Percentiles rank a stretch among this genome's conserved stretches.
Conservation (phyloP, 441 rosid species). For the Kokia cookei region DNA sequence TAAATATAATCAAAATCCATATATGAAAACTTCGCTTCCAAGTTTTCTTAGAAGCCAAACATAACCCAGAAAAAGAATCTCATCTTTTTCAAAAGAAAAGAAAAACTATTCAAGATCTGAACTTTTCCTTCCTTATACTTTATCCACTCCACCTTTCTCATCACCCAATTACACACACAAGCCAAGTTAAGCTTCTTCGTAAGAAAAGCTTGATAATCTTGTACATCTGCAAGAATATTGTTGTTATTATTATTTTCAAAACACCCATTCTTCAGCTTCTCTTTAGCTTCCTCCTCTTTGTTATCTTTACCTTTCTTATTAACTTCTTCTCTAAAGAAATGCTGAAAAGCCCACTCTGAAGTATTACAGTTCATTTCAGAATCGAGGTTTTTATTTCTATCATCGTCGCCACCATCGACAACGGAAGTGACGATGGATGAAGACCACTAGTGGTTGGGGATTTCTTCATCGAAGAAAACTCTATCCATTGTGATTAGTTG, state of each 20-base stretch:
- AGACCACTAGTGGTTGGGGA: slow-evolving; percentile 34
- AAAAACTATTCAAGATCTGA: background rate
- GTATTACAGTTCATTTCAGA: slow-evolving; percentile 47
- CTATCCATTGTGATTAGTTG: slow-evolving; percentile 43
- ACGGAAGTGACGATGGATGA: background rate
- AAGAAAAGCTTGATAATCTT: slow-evolving; percentile 49
- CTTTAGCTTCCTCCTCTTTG: background rate
- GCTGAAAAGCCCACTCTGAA: slow-evolving; percentile 63
- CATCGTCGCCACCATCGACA: background rate
- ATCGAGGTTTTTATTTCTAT: background rate
- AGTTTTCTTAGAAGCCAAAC: slow-evolving; percentile 7
- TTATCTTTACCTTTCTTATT: background rate
- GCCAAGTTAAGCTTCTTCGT: slow-evolving; percentile 60
- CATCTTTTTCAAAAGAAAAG: background rate
- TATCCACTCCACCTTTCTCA: background rate
- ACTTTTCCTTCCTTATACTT: background rate
- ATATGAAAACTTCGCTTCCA: background rate
- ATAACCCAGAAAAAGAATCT: background rate
- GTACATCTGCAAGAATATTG: slow-evolving; percentile 31
- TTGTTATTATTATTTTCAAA: background rate
- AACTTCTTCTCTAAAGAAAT: slow-evolving; percentile 40
- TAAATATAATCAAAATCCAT: background rate
- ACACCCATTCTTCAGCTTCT: slow-evolving; percentile 1
- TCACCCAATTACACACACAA: slow-evolving; percentile 21
- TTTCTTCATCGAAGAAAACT: slow-evolving; percentile 41